phyloP scores from a whole-genome alignment of 441 rosid genomes.

The Macaranga tanarius region DNA sequence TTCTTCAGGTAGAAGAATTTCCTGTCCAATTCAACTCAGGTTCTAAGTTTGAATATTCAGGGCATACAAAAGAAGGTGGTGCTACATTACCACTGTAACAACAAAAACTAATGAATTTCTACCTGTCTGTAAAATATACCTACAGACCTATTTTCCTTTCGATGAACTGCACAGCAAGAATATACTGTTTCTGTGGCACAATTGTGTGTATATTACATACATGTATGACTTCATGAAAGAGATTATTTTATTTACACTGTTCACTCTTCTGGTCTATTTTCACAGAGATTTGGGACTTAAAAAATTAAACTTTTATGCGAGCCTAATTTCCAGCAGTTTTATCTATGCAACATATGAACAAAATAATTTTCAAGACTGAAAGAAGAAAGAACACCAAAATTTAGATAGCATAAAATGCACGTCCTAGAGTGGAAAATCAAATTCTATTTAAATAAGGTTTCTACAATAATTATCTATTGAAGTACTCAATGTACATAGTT shows the following conservation, averaged over 20 bases:
- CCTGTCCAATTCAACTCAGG: background rate
- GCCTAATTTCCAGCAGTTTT: background rate
- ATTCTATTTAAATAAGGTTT: background rate
- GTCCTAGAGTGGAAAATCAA: background rate
- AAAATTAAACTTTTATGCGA: background rate
- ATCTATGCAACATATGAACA: background rate
- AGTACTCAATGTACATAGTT: background rate
- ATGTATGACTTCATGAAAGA: too few relatives aligned
- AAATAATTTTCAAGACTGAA: background rate
- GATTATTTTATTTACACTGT: background rate
- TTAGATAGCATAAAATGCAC: background rate
- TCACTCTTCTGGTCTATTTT: background rate
- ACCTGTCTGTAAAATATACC: background rate
- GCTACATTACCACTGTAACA: background rate
- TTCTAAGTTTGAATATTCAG: background rate
- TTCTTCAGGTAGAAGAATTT: background rate
- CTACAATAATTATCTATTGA: background rate
- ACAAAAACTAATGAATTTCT: background rate
- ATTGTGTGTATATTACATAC: background rate
- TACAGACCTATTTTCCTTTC: background rate
- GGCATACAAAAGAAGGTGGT: background rate
- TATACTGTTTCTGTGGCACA: background rate
- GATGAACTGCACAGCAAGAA: background rate
- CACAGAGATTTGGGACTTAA: background rate
- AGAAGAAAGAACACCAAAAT: background rate